Evolutionary conservation across 352 stramenopile species (phyloP).

Genomic region (Pythium insidiosum): DNA sequence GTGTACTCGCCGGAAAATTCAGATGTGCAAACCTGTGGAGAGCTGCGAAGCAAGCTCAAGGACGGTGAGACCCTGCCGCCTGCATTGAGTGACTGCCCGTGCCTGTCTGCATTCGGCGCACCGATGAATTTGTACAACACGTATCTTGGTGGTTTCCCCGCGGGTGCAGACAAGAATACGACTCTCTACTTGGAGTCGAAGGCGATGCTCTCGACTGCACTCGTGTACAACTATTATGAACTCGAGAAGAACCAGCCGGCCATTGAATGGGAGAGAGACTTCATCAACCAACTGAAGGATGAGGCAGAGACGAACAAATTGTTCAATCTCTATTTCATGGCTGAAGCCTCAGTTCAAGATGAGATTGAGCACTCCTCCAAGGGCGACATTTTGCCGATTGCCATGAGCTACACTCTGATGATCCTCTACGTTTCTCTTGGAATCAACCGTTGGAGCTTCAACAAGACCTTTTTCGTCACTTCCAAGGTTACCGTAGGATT

Average conservation of each 20-base stretch:
- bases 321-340: constrained; percentile 60
- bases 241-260: constrained; percentile 26
- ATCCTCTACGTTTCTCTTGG: constrained; percentile 59
- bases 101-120: constrained; percentile 43
- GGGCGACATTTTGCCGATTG: constrained; percentile 31
- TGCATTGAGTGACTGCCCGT: constrained; percentile 59
- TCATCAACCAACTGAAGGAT: constrained; percentile 48
- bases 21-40: constrained; percentile 35
- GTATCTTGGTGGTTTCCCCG: constrained; percentile 38
- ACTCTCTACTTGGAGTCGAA: constrained; percentile 33
- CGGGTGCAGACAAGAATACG: constrained; percentile 12
- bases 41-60: constrained; percentile 21
- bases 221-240: constrained; percentile 49
- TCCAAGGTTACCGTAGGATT: constrained; percentile 63
- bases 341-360: constrained; percentile 46
- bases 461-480: constrained; percentile 43
- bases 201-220: constrained; percentile 29
- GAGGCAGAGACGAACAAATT: constrained; percentile 35
- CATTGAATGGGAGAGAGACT: constrained; percentile 60
- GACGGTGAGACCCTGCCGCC: constrained; percentile 25
- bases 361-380: constrained; percentile 50
- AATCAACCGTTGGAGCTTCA: constrained; percentile 49
- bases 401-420: constrained; percentile 56
- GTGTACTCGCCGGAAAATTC: constrained; percentile 29
- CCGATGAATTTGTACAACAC: constrained; percentile 51